phyloP scores from a whole-genome alignment of 495 filamentous ascomycete species.

The Neurospora sp. region DNA sequence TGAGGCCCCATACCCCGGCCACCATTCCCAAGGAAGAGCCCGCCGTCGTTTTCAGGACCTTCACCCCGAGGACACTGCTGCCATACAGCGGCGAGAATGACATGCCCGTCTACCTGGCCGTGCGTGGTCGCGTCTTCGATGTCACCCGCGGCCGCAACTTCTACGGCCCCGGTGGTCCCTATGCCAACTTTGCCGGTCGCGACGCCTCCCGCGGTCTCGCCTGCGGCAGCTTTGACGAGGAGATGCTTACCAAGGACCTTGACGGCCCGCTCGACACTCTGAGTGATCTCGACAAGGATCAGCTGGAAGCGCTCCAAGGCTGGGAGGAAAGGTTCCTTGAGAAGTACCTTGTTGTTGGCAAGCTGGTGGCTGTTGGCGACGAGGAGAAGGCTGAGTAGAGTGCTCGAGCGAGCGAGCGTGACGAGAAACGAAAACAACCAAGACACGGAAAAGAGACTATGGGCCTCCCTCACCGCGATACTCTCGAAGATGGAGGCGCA shows the following conservation, averaged over 20 bases:
- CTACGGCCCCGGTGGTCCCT: conserved; percentile 87
- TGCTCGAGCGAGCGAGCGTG: not conserved
- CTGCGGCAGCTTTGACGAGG: conserved; percentile 86
- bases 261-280: conserved; percentile 78
- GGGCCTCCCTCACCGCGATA: not conserved
- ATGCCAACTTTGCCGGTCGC: conserved; percentile 89
- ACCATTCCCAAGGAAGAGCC: conserved; percentile 57
- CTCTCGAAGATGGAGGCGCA: not conserved
- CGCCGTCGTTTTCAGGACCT: conserved; percentile 77
- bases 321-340: conserved; percentile 91
- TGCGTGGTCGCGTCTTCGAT: conserved; percentile 79
- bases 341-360: conserved; percentile 94
- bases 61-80: conserved; percentile 74
- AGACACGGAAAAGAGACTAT: not conserved
- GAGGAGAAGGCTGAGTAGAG: conserved; percentile 13
- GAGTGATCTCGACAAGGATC: conserved; percentile 59
- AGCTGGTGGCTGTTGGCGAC: conserved; percentile 50
- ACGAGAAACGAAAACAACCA: not conserved
- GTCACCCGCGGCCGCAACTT: conserved; percentile 77
- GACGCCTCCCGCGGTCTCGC: conserved; percentile 89
- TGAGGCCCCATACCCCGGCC: conserved; percentile 45
- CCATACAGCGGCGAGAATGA: conserved; percentile 76
- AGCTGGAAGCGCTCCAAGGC: conserved; percentile 71
- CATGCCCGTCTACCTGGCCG: conserved; percentile 71
- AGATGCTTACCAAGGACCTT: conserved; percentile 91